A percentile compares a stretch with the other conserved stretches of the same genome.
Evolutionary conservation across 1,284 basidiomycete genomes (phyloP).

Genomic region (Ceratobasidium theobromae): DNA sequence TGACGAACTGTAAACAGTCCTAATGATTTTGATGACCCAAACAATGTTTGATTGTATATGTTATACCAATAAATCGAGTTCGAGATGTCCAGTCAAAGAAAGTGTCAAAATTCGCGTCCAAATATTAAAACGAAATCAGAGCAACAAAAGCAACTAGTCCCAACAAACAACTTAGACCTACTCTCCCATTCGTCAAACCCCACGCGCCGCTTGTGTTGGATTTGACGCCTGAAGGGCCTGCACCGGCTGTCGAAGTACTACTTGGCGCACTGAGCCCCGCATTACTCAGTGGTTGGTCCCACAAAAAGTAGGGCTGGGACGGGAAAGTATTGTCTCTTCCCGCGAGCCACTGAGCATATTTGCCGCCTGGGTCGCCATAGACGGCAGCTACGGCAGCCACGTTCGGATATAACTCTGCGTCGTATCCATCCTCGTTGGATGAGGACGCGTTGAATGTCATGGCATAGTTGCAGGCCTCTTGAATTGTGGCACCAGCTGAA

Average conservation of each 20-base stretch:
- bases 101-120: too few species aligned
- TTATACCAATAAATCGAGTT: neutral
- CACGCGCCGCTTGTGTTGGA: neutral
- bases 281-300: slow-evolving; percentile 52
- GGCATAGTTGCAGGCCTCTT: slow-evolving; percentile 58
- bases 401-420: slow-evolving; percentile 51
- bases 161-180: too few species aligned
- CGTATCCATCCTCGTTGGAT: slow-evolving; percentile 45
- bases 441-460: slow-evolving; percentile 48
- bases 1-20: too few species aligned
- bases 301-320: slow-evolving; percentile 53
- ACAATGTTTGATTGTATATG: too few species aligned
- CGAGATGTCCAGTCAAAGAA: neutral
- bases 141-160: too few species aligned
- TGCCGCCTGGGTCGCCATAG: slow-evolving; percentile 33
- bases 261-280: slow-evolving; percentile 3
- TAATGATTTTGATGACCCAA: too few species aligned
- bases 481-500: slow-evolving; percentile 53
- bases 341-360: slow-evolving; percentile 37
- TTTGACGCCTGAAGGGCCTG: neutral
- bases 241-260: too few species aligned
- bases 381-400: slow-evolving; percentile 35
- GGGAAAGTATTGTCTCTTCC: slow-evolving; percentile 47
- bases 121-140: too few species aligned
- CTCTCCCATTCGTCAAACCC: too few species aligned